phyloP scores from a whole-genome alignment of 768 basidiomycete species.

The Chalciporus sphaerocephalus region DNA sequence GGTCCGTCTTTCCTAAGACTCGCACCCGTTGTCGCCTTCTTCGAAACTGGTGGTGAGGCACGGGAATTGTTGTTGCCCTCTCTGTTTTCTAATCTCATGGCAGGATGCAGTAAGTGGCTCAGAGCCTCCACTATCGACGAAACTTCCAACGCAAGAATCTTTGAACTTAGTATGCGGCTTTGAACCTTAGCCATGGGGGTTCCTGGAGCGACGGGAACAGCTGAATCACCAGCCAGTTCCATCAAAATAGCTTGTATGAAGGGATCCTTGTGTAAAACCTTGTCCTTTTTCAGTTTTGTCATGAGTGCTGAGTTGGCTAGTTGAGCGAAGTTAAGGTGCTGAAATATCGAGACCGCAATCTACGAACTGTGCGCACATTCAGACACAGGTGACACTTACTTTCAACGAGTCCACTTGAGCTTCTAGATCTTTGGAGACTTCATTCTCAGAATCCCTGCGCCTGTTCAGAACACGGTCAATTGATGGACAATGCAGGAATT shows the following conservation, averaged over 20 bases:
- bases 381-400: slow-evolving; percentile 37
- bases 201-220: slow-evolving; percentile 36
- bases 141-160: slow-evolving; percentile 61
- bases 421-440: slow-evolving; percentile 48
- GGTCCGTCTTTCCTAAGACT: background rate
- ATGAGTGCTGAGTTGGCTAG: slow-evolving; percentile 63
- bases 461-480: slow-evolving; percentile 19
- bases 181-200: slow-evolving; percentile 57
- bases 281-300: slow-evolving; percentile 73
- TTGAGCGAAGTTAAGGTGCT: slow-evolving; percentile 57
- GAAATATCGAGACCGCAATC: slow-evolving; percentile 2
- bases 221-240: slow-evolving; percentile 39
- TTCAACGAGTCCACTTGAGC: slow-evolving; percentile 61
- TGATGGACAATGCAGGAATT: background rate
- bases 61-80: slow-evolving; percentile 16
- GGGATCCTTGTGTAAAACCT: slow-evolving; percentile 47
- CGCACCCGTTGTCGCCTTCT: slow-evolving; percentile 6
- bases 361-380: background rate
- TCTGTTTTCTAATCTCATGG: slow-evolving; percentile 11
- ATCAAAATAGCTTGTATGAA: slow-evolving; percentile 43
- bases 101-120: slow-evolving; percentile 37
- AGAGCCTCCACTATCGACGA: slow-evolving; percentile 48
- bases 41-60: slow-evolving; percentile 4
- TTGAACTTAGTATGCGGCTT: slow-evolving; percentile 72
- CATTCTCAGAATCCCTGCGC: slow-evolving; percentile 35